Conservation (phyloP, 2,329 filamentous ascomycete genomes). For the Dactylellina leptospora region DNA sequence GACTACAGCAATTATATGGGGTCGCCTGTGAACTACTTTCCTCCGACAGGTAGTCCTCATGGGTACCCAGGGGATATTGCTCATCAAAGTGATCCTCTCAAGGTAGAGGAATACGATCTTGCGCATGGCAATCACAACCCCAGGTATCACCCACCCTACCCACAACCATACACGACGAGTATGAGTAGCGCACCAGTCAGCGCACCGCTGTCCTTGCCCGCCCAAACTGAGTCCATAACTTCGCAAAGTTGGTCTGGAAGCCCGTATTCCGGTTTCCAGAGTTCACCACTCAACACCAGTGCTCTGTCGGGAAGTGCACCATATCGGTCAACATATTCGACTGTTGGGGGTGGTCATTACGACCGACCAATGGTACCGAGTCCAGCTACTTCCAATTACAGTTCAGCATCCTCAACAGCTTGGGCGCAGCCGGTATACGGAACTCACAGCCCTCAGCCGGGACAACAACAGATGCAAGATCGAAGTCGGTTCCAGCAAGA, state of each 20-base stretch:
- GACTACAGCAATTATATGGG: conserved; percentile 49
- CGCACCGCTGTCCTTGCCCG: conserved; percentile 38
- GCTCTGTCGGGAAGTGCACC: conserved; percentile 47
- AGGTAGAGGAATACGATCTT: conserved; percentile 45
- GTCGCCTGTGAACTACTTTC: conserved; percentile 41
- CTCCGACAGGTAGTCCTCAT: conserved; percentile 44
- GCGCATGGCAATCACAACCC: conserved; percentile 33
- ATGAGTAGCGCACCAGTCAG: conserved; percentile 43
- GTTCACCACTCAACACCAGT: conserved; percentile 35
- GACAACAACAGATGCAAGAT: conserved; percentile 41
- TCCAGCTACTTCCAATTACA: conserved; percentile 48
- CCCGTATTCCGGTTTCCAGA: conserved; percentile 42
- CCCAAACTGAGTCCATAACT: conserved; percentile 42
- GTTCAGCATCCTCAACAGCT: conserved; percentile 43
- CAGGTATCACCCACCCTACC: conserved; percentile 40
- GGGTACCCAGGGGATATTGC: conserved; percentile 31
- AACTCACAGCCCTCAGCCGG: conserved; percentile 47
- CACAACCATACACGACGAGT: conserved; percentile 37
- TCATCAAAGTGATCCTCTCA: conserved; percentile 36
- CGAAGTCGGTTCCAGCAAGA: conserved; percentile 47
- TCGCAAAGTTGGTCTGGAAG: conserved; percentile 52
- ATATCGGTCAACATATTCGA: conserved; percentile 44
- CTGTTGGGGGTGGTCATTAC: conserved; percentile 40
- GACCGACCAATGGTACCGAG: conserved; percentile 49
- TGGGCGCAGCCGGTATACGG: conserved; percentile 48